A percentile compares a stretch with the other conserved stretches of the same genome.
Conservation (phyloP, 1,284 basidiomycete genomes). For the Malassezia equina region DNA sequence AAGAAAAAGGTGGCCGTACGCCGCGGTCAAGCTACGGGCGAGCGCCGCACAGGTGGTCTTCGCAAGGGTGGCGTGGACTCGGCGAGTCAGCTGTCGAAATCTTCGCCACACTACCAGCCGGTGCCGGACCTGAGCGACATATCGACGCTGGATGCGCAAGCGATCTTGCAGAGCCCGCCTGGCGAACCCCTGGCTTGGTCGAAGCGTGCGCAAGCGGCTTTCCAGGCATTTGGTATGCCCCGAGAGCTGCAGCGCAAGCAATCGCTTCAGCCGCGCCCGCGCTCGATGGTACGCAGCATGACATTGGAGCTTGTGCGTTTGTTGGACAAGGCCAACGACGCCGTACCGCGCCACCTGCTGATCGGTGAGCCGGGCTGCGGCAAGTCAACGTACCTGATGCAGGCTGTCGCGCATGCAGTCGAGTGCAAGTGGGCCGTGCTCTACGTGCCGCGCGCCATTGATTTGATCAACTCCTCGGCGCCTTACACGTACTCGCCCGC, state of each 20-base stretch:
- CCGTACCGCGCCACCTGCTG: constrained; percentile 19
- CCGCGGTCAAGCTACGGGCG: constrained; percentile 26
- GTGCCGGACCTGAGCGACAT: constrained; percentile 34
- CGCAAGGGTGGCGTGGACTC: constrained; percentile 35
- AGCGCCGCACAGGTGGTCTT: constrained; percentile 27
- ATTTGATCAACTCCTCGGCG: constrained; percentile 68
- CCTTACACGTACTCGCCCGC: constrained; percentile 64
- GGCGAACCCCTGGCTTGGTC: constrained; percentile 30
- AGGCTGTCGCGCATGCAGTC: constrained; percentile 65
- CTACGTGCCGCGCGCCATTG: constrained; percentile 72
- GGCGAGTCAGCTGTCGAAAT: constrained; percentile 21
- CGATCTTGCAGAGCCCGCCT: constrained; percentile 19
- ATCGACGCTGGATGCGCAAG: constrained; percentile 23
- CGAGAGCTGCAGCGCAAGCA: constrained; percentile 30
- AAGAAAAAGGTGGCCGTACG: constrained; percentile 39
- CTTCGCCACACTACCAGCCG: constrained; percentile 24
- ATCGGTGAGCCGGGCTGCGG: constrained; percentile 64
- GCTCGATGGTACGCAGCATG: constrained; percentile 5
- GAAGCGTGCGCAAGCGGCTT: constrained; percentile 22
- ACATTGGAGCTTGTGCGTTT: constrained; percentile 26
- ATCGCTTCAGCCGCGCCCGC: constrained; percentile 25
- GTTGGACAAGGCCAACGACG: constrained; percentile 10
- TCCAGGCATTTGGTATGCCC: constrained; percentile 30
- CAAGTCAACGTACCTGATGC: constrained; percentile 71
- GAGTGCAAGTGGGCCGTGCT: constrained; percentile 70